Evolutionary conservation across 495 filamentous ascomycete genomes (phyloP).

Genomic region (Achaetomiella virescens): DNA sequence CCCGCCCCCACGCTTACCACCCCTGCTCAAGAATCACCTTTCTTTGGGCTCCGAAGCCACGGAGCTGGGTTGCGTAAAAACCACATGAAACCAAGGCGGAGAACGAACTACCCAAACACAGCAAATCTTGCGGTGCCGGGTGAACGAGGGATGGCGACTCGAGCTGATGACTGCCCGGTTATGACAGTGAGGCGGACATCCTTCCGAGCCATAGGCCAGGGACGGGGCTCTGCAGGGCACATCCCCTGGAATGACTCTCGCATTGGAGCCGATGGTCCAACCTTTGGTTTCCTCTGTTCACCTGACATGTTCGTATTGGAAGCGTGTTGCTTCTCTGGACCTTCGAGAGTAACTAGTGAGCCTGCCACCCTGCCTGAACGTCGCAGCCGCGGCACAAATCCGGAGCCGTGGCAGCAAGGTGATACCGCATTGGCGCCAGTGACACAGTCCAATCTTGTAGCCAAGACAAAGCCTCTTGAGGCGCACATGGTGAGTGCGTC

Average conservation of each 20-base stretch:
- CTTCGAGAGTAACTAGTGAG: not conserved
- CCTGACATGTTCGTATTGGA: too few relatives aligned
- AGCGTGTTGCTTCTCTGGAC: too few relatives aligned
- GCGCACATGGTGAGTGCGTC: not conserved
- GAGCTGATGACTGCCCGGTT: too few relatives aligned
- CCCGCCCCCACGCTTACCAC: slow-evolving; percentile 8
- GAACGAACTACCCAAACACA: not conserved
- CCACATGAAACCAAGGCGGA: not conserved
- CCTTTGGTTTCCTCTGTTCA: too few relatives aligned
- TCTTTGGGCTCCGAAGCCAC: slow-evolving; percentile 10
- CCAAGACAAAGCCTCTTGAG: not conserved
- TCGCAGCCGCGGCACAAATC: not conserved
- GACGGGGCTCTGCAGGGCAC: too few relatives aligned
- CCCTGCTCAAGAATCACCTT: not conserved
- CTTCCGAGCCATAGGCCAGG: too few relatives aligned
- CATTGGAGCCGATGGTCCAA: too few relatives aligned
- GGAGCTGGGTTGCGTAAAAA: slow-evolving; percentile 7
- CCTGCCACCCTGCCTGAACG: not conserved
- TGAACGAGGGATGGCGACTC: too few relatives aligned
- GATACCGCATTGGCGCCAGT: slow-evolving; percentile 1
- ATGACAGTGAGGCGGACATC: too few relatives aligned
- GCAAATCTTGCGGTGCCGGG: too few relatives aligned
- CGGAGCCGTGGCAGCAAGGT: not conserved
- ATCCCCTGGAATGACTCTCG: too few relatives aligned
- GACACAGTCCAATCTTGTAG: not conserved